Conservation (phyloP, 2,329 filamentous ascomycete species). For the Dissoconium aciculare region DNA sequence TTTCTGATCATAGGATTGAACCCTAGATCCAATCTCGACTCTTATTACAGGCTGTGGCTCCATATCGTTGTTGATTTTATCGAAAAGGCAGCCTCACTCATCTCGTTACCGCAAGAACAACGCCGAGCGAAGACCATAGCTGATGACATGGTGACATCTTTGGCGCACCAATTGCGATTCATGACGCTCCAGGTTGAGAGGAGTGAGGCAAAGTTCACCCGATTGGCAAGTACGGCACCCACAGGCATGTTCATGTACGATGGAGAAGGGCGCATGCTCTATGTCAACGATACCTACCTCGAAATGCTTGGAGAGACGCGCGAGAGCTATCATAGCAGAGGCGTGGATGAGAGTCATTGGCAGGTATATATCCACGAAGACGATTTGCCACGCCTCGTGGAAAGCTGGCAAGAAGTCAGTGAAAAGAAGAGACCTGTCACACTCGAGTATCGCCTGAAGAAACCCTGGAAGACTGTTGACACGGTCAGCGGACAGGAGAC, state of each 20-base stretch:
- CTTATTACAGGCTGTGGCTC: slow-evolving; percentile 26
- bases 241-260: slow-evolving; percentile 27
- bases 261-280: slow-evolving; percentile 23
- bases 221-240: slow-evolving; percentile 27
- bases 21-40: slow-evolving; percentile 25
- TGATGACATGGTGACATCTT: slow-evolving; percentile 25
- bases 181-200: slow-evolving; percentile 20
- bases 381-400: slow-evolving; percentile 22
- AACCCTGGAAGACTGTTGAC: slow-evolving; percentile 21
- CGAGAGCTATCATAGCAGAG: slow-evolving; percentile 7
- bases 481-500: slow-evolving; percentile 16
- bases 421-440: slow-evolving; percentile 22
- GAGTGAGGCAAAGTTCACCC: slow-evolving; percentile 26
- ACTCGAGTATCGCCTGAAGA: slow-evolving; percentile 26
- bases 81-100: slow-evolving; percentile 26
- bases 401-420: slow-evolving; percentile 20
- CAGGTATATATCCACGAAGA: slow-evolving; percentile 20
- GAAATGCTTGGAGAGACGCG: slow-evolving; percentile 21
- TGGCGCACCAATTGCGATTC: slow-evolving; percentile 22
- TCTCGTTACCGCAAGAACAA: slow-evolving; percentile 26
- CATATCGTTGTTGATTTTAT: slow-evolving; percentile 25
- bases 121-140: slow-evolving; percentile 22
- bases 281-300: slow-evolving; percentile 29
- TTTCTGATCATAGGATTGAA: slow-evolving; percentile 28
- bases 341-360: slow-evolving; percentile 5